phyloP scores from a whole-genome alignment of 495 filamentous ascomycete genomes.

The Thozetella sp. region DNA sequence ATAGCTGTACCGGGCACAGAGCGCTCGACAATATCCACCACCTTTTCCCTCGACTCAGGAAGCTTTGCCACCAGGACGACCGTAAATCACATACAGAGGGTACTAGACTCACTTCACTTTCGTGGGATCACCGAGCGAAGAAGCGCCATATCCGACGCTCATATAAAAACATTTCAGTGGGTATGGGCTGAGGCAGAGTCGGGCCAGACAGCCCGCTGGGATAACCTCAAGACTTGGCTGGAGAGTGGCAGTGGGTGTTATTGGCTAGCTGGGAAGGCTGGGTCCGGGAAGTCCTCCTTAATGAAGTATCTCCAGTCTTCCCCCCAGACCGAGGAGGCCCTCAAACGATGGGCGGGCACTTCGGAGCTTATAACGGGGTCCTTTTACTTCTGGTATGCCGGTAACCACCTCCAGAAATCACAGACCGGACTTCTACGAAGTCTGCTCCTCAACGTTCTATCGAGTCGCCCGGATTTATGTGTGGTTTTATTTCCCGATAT shows the following conservation, averaged over 20 bases:
- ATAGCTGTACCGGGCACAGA: too few species aligned
- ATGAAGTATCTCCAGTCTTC: constrained; percentile 16
- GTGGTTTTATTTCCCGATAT: neutral
- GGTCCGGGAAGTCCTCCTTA: constrained; percentile 20
- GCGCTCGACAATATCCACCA: too few species aligned
- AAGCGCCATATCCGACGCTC: too few species aligned
- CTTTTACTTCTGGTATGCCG: neutral
- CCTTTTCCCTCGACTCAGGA: too few species aligned
- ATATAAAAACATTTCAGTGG: too few species aligned
- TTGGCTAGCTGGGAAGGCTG: constrained; percentile 20
- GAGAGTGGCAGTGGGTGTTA: constrained; percentile 7
- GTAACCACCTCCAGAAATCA: neutral
- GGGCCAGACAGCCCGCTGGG: too few species aligned
- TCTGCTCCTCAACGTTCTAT: neutral
- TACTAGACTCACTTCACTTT: too few species aligned
- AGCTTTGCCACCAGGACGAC: too few species aligned
- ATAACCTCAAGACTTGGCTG: constrained; percentile 20
- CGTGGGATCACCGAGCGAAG: too few species aligned
- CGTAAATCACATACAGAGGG: too few species aligned
- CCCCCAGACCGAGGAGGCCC: neutral
- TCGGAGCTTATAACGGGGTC: neutral
- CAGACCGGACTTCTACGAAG: neutral
- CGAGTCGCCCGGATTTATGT: neutral
- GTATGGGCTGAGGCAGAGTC: too few species aligned
- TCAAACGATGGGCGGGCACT: neutral